phyloP scores from a whole-genome alignment of 192 early-diverging fungal species.

The Linnemannia elongata region DNA sequence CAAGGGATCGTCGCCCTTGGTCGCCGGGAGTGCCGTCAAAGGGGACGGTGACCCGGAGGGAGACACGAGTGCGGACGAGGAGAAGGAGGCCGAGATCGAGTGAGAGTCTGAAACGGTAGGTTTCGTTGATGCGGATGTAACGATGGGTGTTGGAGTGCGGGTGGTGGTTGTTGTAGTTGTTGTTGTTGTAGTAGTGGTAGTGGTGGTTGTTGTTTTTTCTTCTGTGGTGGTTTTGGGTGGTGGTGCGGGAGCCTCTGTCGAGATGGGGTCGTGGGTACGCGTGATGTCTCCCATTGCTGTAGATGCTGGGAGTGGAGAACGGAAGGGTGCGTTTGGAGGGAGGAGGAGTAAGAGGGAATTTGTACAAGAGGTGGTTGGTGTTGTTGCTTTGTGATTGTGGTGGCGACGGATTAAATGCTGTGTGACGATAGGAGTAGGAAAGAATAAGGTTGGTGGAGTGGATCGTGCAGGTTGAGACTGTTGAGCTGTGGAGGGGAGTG shows the following conservation, averaged over 20 bases:
- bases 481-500: background rate
- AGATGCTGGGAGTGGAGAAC: too few relatives aligned
- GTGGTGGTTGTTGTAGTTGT: background rate
- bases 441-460: slow-evolving; percentile 2
- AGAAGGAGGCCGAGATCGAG: background rate
- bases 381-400: background rate
- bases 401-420: background rate
- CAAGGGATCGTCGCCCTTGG: background rate
- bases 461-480: background rate
- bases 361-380: background rate
- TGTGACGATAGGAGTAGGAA: background rate
- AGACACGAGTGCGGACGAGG: background rate
- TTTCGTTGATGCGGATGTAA: background rate
- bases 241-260: too few relatives aligned
- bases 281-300: too few relatives aligned
- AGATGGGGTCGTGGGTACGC: too few relatives aligned
- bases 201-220: background rate
- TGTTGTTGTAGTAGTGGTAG: background rate
- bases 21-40: background rate
- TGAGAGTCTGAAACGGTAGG: background rate
- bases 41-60: background rate
- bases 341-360: background rate
- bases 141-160: background rate
- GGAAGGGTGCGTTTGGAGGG: too few relatives aligned
- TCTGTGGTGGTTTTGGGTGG: too few relatives aligned